phyloP scores from a whole-genome alignment of 768 basidiomycete species.

The Cystoderma amianthinum region DNA sequence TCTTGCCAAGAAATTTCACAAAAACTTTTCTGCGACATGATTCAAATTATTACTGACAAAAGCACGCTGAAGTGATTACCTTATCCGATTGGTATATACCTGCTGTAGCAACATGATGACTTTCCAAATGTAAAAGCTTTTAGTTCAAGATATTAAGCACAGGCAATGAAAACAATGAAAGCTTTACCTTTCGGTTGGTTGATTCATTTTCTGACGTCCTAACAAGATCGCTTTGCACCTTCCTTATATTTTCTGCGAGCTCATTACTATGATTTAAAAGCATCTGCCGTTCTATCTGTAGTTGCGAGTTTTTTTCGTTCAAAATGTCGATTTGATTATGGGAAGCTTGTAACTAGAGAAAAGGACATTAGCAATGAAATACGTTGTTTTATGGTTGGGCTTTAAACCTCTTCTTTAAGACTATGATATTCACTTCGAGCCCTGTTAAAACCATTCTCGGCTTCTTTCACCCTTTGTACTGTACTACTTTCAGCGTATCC shows the following conservation, averaged over 20 bases:
- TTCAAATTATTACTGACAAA: neutral
- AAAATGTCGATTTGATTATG: neutral
- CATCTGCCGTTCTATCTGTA: constrained; percentile 5
- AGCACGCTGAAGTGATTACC: neutral
- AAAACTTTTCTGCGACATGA: neutral
- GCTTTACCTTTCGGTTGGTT: neutral
- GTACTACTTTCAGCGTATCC: too few species aligned
- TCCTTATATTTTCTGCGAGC: constrained; percentile 1
- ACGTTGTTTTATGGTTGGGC: neutral
- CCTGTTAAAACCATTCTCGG: constrained; percentile 20
- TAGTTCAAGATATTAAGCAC: neutral
- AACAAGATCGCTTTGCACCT: neutral
- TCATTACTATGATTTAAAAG: constrained; percentile 2
- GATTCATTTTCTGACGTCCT: constrained; percentile 2
- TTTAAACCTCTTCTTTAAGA: constrained; percentile 19
- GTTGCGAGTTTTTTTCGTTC: neutral
- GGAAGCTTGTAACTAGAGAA: neutral
- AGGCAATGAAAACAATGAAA: neutral
- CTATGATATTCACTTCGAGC: constrained; percentile 20
- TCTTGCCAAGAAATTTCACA: too few species aligned
- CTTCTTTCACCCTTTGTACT: constrained; percentile 14
- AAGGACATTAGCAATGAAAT: neutral
- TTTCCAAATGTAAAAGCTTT: neutral
- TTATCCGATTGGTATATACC: neutral
- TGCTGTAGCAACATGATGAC: neutral